Evolutionary conservation across 257 asterid species (phyloP), one percentile per base, ranked within the genome.

Genomic region (Gentiana dahurica): DNA sequence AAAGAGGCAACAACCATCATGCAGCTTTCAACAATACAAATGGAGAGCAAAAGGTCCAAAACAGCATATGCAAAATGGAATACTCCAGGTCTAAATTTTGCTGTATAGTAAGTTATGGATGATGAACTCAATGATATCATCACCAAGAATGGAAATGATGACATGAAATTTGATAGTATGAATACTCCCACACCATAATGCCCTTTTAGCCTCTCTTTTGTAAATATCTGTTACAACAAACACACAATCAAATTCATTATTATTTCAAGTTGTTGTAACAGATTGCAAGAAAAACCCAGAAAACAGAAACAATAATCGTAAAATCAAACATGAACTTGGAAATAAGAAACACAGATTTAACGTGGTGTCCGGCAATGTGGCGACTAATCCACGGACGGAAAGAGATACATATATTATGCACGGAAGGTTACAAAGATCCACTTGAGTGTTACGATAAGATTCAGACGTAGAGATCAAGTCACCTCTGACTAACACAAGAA

Each of bases 1-100:
- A 90, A 24, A 3, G 94, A 75, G 12, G 96, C 96, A 58, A 90
- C 88, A 12, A 87, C 89, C 95, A 90, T 84, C 96, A 90, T 90
- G 76, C 81, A 82, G 72, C 98, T 81, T 81, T 90, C 98, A 1
- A 87, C 81, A 6, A 81, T 89, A 8, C 94, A 63, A 38, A 90
- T 73, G 65, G 94, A 82, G 66, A 81, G 34, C 0, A 79, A 55
- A 24, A 90, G 89, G 65, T 75, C 92, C 24, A 81, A 55, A 36
- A 63, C 59, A 2, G 89, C 78, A 12, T 73, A 90, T 50, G 64
- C 3, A 61, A 72, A 87, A 71, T 82, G 95, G 60, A 64, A 74
- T 59, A 82, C 9, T 53, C 98, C 96, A 0, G 95, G 74, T 46
- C 82, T 90, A 43, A 70, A 87, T 79, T 75, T 82, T 54, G 73